phyloP scores from a whole-genome alignment of 1,139 yeast genomes.

The Scheffersomyces insectosa region DNA sequence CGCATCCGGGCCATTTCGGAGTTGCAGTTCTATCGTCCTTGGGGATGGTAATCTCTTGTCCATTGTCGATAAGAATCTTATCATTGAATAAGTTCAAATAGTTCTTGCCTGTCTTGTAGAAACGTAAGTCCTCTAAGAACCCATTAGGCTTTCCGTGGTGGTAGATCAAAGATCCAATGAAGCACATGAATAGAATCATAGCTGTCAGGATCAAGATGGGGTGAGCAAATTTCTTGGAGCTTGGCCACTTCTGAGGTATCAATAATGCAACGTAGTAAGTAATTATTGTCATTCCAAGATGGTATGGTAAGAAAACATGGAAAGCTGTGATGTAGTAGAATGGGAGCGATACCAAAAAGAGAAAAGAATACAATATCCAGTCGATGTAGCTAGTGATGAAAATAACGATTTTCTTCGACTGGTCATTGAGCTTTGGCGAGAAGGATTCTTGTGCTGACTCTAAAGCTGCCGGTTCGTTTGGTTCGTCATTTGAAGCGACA shows the following conservation, averaged over 20 bases:
- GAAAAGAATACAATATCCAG: constrained; percentile 48
- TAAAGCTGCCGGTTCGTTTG: neutral
- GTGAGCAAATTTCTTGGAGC: constrained; percentile 56
- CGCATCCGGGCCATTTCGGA: constrained; percentile 74
- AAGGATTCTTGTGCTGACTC: neutral
- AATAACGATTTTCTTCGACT: constrained; percentile 30
- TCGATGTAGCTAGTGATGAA: constrained; percentile 52
- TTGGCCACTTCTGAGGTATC: constrained; percentile 49
- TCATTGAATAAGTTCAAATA: constrained; percentile 59
- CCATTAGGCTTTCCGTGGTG: constrained; percentile 44
- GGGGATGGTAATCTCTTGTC: constrained; percentile 17
- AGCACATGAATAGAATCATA: constrained; percentile 59
- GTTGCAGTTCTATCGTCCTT: constrained; percentile 31
- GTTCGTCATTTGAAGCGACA: neutral
- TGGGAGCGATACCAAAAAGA: constrained; percentile 58
- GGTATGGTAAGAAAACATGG: constrained; percentile 61
- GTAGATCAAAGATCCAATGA: constrained; percentile 57
- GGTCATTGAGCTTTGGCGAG: constrained; percentile 9
- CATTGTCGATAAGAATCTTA: constrained; percentile 29
- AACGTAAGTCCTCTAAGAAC: constrained; percentile 49
- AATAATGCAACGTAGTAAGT: constrained; percentile 54
- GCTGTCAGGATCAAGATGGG: constrained; percentile 72
- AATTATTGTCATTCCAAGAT: constrained; percentile 58
- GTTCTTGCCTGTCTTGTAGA: constrained; percentile 69
- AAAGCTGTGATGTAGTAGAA: constrained; percentile 47